Conservation (phyloP, 805 yeast species). For the Hanseniaspora singularis region DNA sequence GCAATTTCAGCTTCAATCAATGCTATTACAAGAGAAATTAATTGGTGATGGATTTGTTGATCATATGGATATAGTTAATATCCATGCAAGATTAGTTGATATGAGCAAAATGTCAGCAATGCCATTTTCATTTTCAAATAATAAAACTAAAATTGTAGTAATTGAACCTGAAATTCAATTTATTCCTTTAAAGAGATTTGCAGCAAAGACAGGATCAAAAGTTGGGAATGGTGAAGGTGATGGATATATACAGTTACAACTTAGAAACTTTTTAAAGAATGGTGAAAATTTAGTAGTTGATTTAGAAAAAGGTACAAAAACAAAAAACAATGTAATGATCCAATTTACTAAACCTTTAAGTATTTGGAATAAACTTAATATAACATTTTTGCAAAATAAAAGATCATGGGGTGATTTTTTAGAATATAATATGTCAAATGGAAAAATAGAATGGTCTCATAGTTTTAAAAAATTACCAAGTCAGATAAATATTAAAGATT, state of each 20-base stretch:
- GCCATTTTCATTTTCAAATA: conserved; percentile 12
- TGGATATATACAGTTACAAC: conserved; percentile 71
- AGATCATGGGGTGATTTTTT: conserved; percentile 15
- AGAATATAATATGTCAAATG: conserved; percentile 18
- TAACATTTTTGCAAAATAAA: conserved; percentile 25
- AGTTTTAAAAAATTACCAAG: conserved; percentile 22
- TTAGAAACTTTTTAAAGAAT: conserved; percentile 52
- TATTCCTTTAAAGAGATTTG: conserved; percentile 53
- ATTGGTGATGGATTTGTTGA: conserved; percentile 24
- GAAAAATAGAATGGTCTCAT: conserved; percentile 29
- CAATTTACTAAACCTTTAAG: conserved; percentile 43
- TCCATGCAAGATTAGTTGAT: conserved; percentile 19
- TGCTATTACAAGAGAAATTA: conserved; percentile 24
- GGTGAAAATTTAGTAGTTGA: conserved; percentile 50
- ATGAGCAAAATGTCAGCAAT: conserved; percentile 15
- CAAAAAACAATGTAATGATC: conserved; percentile 42
- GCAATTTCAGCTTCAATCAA: conserved; percentile 23
- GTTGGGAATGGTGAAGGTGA: conserved; percentile 96
- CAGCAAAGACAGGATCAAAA: conserved; percentile 87
- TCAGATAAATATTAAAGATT: conserved; percentile 27
- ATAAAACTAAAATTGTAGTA: conserved; percentile 18
- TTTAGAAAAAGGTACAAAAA: conserved; percentile 49
- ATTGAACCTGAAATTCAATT: conserved; percentile 28
- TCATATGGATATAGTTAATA: conserved; percentile 18
- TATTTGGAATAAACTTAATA: conserved; percentile 30